phyloP scores from a whole-genome alignment of 2,329 filamentous ascomycete genomes.

The Whalleya microplaca region DNA sequence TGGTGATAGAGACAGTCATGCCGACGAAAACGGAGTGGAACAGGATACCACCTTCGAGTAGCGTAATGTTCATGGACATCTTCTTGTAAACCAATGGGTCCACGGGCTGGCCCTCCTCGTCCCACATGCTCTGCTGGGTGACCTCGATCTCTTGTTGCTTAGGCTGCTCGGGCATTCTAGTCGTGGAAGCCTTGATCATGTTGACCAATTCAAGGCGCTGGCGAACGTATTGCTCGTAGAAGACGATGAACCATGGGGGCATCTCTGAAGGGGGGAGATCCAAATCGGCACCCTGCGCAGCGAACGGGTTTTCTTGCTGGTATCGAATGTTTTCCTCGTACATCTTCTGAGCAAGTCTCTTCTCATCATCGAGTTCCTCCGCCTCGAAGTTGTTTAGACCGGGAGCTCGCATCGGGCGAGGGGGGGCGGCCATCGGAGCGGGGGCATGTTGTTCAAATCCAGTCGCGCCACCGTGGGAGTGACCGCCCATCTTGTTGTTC shows the following conservation, averaged over 20 bases:
- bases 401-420: conserved; percentile 39
- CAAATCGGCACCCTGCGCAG: conserved; percentile 33
- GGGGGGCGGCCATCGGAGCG: conserved; percentile 23
- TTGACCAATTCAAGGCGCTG: conserved; percentile 62
- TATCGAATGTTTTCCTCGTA: conserved; percentile 42
- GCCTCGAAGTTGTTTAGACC: conserved; percentile 39
- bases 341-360: conserved; percentile 44
- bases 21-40: conserved; percentile 80
- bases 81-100: conserved; percentile 58
- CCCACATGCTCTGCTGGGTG: conserved; percentile 43
- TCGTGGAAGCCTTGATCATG: conserved; percentile 49
- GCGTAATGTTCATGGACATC: conserved; percentile 72
- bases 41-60: conserved; percentile 77
- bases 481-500: conserved; percentile 61
- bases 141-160: conserved; percentile 34
- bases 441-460: conserved; percentile 41
- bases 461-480: conserved; percentile 61
- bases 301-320: conserved; percentile 27
- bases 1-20: conserved; percentile 72
- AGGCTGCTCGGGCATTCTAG: conserved; percentile 22
- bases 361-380: conserved; percentile 44
- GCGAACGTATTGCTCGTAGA: conserved; percentile 65
- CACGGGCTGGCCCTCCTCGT: conserved; percentile 49
- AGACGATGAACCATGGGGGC: conserved; percentile 66
- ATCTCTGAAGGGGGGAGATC: conserved; percentile 48